Conservation (phyloP, 371 early-diverging fungal species). For the Mortierella sp. region DNA sequence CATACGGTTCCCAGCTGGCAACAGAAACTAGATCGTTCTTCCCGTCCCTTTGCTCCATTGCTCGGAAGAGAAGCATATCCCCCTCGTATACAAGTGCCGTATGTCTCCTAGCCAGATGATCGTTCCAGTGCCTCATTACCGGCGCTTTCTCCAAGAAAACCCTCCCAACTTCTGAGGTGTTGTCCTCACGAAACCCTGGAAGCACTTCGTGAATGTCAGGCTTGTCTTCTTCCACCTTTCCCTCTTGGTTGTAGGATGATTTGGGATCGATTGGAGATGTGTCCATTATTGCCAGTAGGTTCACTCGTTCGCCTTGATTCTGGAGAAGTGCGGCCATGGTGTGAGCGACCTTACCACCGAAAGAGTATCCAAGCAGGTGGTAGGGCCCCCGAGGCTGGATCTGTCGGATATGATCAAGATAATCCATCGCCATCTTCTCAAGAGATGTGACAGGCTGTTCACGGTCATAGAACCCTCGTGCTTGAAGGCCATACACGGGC, state of each 20-base stretch:
- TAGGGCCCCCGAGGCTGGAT: slow-evolving; percentile 20
- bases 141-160: not conserved
- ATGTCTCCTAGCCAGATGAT: not conserved
- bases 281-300: slow-evolving; percentile 7
- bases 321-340: slow-evolving; percentile 10
- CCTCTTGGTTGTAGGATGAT: no score
- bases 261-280: not conserved
- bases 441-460: not conserved
- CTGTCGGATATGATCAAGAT: slow-evolving; percentile 10
- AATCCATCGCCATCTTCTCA: slow-evolving; percentile 11
- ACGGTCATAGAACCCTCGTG: slow-evolving; percentile 8
- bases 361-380: slow-evolving; percentile 15
- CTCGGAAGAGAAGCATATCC: slow-evolving; percentile 4
- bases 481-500: slow-evolving; percentile 12
- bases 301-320: slow-evolving; percentile 3
- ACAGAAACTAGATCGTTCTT: not conserved
- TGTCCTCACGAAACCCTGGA: no score
- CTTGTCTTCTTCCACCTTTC: no score
- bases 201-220: no score
- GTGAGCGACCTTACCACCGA: slow-evolving; percentile 18
- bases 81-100: not conserved
- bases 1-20: not conserved
- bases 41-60: not conserved
- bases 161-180: not conserved
- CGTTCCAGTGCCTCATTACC: not conserved